A percentile compares a stretch with the other conserved stretches of the same genome.
phyloP scores from a whole-genome alignment of 768 basidiomycete species.

The Pulveroboletus ravenelii region DNA sequence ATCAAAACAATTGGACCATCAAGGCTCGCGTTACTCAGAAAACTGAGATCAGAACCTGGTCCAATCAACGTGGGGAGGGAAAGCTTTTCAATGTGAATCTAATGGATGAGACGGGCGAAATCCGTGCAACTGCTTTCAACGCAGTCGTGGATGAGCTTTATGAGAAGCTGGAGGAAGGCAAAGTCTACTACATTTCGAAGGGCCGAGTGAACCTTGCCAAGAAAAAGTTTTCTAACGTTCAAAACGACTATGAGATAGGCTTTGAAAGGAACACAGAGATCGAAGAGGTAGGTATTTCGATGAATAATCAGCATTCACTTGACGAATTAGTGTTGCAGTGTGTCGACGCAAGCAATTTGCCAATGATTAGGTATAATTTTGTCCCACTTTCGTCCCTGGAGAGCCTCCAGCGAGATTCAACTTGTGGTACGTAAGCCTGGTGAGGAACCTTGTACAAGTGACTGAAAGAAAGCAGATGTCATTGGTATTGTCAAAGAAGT shows the following conservation, averaged over 20 bases:
- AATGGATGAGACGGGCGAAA: conserved; percentile 94
- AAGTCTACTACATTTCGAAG: conserved; percentile 88
- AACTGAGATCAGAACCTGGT: conserved; percentile 84
- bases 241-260: conserved; percentile 89
- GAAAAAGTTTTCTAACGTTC: conserved; percentile 88
- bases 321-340: conserved; percentile 49
- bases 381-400: conserved; percentile 59
- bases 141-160: conserved; percentile 76
- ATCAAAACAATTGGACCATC: conserved; percentile 99
- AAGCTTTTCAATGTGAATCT: conserved; percentile 90
- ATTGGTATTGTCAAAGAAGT: conserved; percentile 83
- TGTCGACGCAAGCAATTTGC: conserved; percentile 68
- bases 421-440: conserved; percentile 56
- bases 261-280: conserved; percentile 83
- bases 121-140: conserved; percentile 90
- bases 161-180: conserved; percentile 83
- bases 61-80: conserved; percentile 86
- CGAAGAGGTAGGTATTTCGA: conserved; percentile 57
- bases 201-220: conserved; percentile 93
- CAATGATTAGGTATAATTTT: conserved; percentile 83
- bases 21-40: conserved; percentile 90
- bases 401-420: conserved; percentile 68
- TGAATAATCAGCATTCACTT: background rate
- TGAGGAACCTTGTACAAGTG: background rate
- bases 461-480: conserved; percentile 55